These are phyloP conservation scores for Cladosporium sp. DNA, from an alignment of 2,329 filamentous ascomycete species.

Conservation along the genomic window DNA sequence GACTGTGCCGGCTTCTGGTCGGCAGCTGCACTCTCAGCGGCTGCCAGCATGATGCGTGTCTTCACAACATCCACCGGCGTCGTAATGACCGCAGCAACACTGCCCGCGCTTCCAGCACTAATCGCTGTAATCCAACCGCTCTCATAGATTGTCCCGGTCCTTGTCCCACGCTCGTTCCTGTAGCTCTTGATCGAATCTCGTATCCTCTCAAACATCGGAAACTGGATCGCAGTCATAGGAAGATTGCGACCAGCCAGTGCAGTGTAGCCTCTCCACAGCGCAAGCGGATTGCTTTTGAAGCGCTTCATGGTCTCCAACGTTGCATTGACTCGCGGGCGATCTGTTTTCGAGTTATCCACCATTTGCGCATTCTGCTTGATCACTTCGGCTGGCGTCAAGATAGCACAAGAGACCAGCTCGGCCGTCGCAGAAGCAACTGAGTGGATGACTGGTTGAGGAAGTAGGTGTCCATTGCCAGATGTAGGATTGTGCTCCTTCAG, in stretches of 20 bases:
- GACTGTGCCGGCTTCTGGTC: conserved; percentile 23
- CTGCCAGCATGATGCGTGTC: conserved; percentile 81
- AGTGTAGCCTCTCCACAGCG: conserved; percentile 70
- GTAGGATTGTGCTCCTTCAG: conserved; percentile 56
- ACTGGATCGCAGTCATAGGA: conserved; percentile 85
- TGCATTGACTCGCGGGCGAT: conserved; percentile 42
- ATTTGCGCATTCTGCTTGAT: conserved; percentile 95
- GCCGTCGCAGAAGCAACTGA: conserved; percentile 71
- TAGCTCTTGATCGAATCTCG: conserved; percentile 55
- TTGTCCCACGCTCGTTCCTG: conserved; percentile 41
- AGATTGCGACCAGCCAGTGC: conserved; percentile 80
- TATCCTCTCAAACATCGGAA: conserved; percentile 78
- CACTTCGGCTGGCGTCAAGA: conserved; percentile 85
- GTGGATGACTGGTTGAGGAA: conserved; percentile 71
- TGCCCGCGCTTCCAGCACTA: conserved; percentile 73
- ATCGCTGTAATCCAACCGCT: conserved; percentile 69
- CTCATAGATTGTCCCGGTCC: conserved; percentile 57
- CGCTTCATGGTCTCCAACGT: conserved; percentile 58
- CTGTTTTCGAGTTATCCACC: conserved; percentile 50
- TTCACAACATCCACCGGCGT: conserved; percentile 90
- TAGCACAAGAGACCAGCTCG: conserved; percentile 81
- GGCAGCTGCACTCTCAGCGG: conserved; percentile 42
- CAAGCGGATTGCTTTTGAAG: conserved; percentile 58
- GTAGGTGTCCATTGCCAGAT: conserved; percentile 38
- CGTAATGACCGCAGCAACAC: conserved; percentile 75